Base-by-base conservation (phyloP, 2,329 filamentous ascomycete genomes). In the Cladosporium sp. region DNA sequence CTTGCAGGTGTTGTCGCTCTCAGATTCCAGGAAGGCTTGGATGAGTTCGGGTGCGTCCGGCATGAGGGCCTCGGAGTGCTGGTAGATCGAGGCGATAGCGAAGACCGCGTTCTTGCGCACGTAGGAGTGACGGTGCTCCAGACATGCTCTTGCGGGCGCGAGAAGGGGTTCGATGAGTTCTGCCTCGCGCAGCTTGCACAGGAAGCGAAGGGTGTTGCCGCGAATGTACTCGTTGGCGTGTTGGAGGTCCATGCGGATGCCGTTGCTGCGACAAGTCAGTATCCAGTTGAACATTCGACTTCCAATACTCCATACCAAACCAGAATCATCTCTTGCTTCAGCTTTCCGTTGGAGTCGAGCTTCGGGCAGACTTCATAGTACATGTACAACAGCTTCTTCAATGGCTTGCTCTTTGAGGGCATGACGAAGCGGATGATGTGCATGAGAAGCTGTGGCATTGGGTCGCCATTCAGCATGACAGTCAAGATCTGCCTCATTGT, bases 341-440 rank as follows among this genome's bases (percentile, higher is more conserved):
- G 77, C 80, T 97, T 98, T 66, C 93, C 93, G 68, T 79, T 85
- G 50, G 85, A 79, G 72, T 98, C 93, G 54, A 90, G 84, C 77
- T 98, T 98, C 38, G 92, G 93, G 71, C 93, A 97, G 70, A 97
- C 93, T 75, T 98, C 93, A 70, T 97, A 96, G 77, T 98, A 98
- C 72, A 98, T 93, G 75, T 98, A 98, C 52, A 98, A 82, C 56
- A 98, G 81, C 78, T 98, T 98, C 82, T 98, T 98, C 65, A 98
- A 78, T 40, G 86, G 78, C 77, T 98, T 98, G 73, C 87, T 89
- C 77, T 95, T 96, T 58, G 90, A 95, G 11, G 93, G 93, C 93
- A 98, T 98, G 64, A 98, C 91, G 70, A 98, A 98, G 70, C 93
- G 89, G 72, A 98, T 98, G 68, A 98, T 98, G 76, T 97, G 93